Evolutionary conservation across 2,329 filamentous ascomycete species (phyloP).

Genomic region (Penicillium sp.): DNA sequence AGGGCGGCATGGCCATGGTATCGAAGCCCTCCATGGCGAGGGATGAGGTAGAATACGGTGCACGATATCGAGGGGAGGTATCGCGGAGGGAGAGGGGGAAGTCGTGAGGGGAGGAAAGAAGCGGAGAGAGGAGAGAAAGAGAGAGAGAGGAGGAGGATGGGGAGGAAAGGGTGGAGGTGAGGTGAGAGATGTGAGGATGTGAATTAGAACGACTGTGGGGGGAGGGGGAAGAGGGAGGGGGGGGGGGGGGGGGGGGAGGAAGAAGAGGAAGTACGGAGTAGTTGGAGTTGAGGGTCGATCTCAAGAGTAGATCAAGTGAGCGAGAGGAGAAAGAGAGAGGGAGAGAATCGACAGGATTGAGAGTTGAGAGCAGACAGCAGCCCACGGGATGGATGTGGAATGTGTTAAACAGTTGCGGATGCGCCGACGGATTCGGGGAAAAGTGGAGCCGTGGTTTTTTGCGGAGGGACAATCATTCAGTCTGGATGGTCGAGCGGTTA

Average conservation of each 20-base stretch:
- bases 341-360: neutral
- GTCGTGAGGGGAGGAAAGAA: neutral
- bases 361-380: constrained; percentile 5
- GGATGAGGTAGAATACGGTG: constrained; percentile 11
- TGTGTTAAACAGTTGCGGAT: constrained; percentile 16
- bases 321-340: neutral
- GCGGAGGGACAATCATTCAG: constrained; percentile 23
- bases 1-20: constrained; percentile 63
- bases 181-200: constrained; percentile 2
- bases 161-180: constrained; percentile 8
- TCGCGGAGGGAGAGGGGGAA: constrained; percentile 14
- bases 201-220: neutral
- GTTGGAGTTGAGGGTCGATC: neutral
- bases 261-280: constrained; percentile 10
- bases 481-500: neutral
- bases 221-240: neutral
- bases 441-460: constrained; percentile 33
- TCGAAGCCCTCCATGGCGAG: constrained; percentile 60
- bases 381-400: constrained; percentile 6
- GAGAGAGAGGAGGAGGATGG: constrained; percentile 3
- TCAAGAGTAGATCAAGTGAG: neutral
- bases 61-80: constrained; percentile 15
- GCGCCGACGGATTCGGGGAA: constrained; percentile 35
- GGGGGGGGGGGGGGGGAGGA: constrained; percentile 1
- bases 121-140: constrained; percentile 4